These are phyloP conservation scores for Gossypium australe DNA, from an alignment of 345 rosid species.

Conservation along the genomic window DNA sequence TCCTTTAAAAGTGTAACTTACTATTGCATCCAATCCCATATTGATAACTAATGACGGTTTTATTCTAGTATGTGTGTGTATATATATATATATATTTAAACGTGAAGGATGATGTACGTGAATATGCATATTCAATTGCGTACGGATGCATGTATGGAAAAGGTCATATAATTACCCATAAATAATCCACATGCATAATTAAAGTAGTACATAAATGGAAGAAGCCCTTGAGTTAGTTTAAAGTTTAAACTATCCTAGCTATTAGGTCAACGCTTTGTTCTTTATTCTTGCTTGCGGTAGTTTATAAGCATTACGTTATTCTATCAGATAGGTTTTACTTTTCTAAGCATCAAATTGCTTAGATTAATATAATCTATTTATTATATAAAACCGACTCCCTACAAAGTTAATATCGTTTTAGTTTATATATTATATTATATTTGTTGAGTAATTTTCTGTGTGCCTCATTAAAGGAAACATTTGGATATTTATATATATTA, in stretches of 20 bases:
- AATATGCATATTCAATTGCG: neutral
- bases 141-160: neutral
- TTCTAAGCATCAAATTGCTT: neutral
- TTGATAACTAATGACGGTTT: no score
- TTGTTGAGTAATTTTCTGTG: no score
- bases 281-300: neutral
- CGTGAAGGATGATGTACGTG: neutral
- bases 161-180: neutral
- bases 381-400: no score
- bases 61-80: no score
- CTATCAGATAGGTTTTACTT: neutral
- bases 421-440: no score
- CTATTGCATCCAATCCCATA: no score
- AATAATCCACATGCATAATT: slow-evolving; percentile 1
- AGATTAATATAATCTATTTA: neutral
- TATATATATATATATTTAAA: neutral
- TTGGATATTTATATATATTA: no score
- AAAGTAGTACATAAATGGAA: neutral
- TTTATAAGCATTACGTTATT: neutral
- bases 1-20: no score
- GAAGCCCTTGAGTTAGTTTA: neutral
- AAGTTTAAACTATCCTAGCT: neutral
- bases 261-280: slow-evolving; percentile 2
- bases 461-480: no score
- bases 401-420: no score